phyloP scores from a whole-genome alignment of 2,329 filamentous ascomycete genomes.

The Thelonectria olida region DNA sequence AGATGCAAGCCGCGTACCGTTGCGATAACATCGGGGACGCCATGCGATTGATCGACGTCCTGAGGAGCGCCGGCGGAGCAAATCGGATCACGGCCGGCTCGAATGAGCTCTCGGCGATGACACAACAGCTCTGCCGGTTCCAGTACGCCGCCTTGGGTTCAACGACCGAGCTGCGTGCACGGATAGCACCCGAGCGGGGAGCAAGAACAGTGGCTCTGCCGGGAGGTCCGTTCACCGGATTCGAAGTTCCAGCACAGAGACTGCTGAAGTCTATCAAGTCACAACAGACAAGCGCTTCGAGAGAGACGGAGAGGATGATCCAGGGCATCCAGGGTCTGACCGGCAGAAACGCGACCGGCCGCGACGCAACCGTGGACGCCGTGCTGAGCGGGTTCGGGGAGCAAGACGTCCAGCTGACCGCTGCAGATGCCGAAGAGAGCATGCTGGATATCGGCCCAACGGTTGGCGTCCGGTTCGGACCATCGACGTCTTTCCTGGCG shows the following conservation, averaged over 20 bases:
- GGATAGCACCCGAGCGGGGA: too few relatives aligned
- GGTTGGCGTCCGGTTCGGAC: not conserved
- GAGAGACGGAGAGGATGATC: too few relatives aligned
- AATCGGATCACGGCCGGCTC: slow-evolving; percentile 1
- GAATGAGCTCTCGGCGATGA: not conserved
- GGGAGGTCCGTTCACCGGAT: slow-evolving; percentile 1
- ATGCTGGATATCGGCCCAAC: not conserved
- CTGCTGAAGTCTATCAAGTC: too few relatives aligned
- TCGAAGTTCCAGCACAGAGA: not conserved
- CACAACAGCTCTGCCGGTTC: slow-evolving; percentile 1
- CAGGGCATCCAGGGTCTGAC: too few relatives aligned
- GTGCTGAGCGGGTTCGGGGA: slow-evolving; percentile 2
- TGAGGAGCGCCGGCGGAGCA: not conserved
- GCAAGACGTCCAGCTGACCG: not conserved
- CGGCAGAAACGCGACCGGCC: not conserved
- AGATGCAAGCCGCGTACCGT: not conserved
- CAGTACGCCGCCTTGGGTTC: not conserved
- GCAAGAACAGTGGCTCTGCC: not conserved
- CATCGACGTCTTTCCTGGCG: slow-evolving; percentile 11
- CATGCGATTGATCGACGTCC: slow-evolving; percentile 1
- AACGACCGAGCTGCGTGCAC: too few relatives aligned
- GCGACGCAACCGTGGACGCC: not conserved
- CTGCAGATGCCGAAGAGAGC: not conserved
- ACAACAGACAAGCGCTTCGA: too few relatives aligned
- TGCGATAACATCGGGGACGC: not conserved